A percentile compares a stretch with the other conserved stretches of the same genome.
Evolutionary conservation across 2,329 filamentous ascomycete genomes (phyloP).

Genomic region (Keithomyces neogunnii): DNA sequence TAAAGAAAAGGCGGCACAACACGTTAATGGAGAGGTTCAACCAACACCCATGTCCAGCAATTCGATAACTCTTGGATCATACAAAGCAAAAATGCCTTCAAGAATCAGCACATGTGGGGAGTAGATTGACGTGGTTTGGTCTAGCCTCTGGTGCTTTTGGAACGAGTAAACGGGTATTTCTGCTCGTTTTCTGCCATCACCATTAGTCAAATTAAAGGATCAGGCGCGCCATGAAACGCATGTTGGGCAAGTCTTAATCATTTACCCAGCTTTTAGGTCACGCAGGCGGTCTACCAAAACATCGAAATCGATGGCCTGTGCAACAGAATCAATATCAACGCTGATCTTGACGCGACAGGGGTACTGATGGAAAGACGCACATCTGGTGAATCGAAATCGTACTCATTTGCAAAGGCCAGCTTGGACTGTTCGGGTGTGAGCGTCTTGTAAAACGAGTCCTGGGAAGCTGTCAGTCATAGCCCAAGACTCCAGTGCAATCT

Average conservation of each 20-base stretch:
- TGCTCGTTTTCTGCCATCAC: constrained; percentile 58
- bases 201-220: neutral
- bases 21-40: constrained; percentile 1
- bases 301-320: constrained; percentile 83
- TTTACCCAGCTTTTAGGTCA: constrained; percentile 87
- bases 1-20: neutral
- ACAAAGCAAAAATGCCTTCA: constrained; percentile 91
- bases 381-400: constrained; percentile 89
- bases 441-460: constrained; percentile 98
- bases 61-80: constrained; percentile 77
- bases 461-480: constrained; percentile 14
- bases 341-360: neutral
- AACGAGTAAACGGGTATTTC: constrained; percentile 96
- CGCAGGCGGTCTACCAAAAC: constrained; percentile 67
- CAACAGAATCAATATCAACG: neutral
- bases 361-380: constrained; percentile 22
- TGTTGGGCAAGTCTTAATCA: constrained; percentile 4
- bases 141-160: constrained; percentile 73
- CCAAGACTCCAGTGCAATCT: neutral
- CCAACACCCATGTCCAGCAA: constrained; percentile 81
- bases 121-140: constrained; percentile 80
- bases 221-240: neutral
- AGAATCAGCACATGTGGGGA: constrained; percentile 92
- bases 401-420: constrained; percentile 81
- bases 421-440: constrained; percentile 70